Base-by-base conservation (phyloP, 176 grass and related monocot genomes). In the Areca catechu region DNA sequence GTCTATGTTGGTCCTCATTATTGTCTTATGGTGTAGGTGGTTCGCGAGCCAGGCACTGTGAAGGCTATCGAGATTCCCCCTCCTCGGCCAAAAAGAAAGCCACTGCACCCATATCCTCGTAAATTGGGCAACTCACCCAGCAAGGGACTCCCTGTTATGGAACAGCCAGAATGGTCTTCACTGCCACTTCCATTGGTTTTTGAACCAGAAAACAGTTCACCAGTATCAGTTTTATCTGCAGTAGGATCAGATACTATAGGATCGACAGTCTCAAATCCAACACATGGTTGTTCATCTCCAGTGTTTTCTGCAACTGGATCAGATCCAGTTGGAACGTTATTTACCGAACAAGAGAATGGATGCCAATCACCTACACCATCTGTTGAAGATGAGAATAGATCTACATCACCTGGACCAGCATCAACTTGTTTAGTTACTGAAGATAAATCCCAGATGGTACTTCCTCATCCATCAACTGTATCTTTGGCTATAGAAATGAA, bases 11-110 rank as follows among this genome's bases (percentile, higher is more conserved):
- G 7, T 76, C 60, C 56, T 80, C 59, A 83, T 64, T 6, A 4
- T 0, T 50, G 27, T 20, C 27, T 72, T 25, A 18, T 48, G 48
- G 17, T 69, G 48, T 57, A 96, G 92, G 77, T 96, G 48, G 78
- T 70, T 19, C 69, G 81, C 0, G 73, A 95, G 50, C 28, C 77
- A 27, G 66, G 56, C 2, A 63, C 74, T 0, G 72, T 30, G 22
- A 61, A 37, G 18, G 24, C 58, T 5, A 79, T 96, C n/a, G 86
- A 84, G 70, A 96, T 96, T 23, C 92, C 92, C 49, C 92, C 92
- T 25, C 92, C 92, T 27, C 85, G 92, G 28, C 86, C 92, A 67
- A 96, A 96, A 68, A 84, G 86, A 68, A 96, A 90, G 27, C 86
- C 86, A 49, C 4, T 86, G n/a, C 86, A 82, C 51, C 92, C 92